Base-by-base conservation (phyloP, 2,329 filamentous ascomycete genomes). In the Ceratocystis diversiconidia region DNA sequence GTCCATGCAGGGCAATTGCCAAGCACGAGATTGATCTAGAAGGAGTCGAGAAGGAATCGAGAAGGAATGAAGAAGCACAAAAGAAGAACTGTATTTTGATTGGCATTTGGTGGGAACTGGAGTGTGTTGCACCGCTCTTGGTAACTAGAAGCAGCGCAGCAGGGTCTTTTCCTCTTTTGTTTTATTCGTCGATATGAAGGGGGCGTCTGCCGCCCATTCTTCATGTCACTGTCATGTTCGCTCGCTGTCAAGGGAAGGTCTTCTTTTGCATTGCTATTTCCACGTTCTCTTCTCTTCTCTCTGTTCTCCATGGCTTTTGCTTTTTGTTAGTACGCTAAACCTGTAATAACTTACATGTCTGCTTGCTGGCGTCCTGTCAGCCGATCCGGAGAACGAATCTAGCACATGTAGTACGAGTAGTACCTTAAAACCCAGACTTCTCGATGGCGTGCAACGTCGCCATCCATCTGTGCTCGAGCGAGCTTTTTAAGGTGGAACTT, bases 391-490 rank as follows among this genome's bases (percentile, higher is more conserved):
- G 32, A 10, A 10, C 32, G 32, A 36, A 10, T 10, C 32, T 36
- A 10, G 7, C 32, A 36, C 32, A 36, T 10, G 32, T 36, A 10
- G 32, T 8, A 36, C 8, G 32, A 36, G 32, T 36, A 36, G 32
- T 10, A 36, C 32, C 32, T 36, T 36, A 36, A 36, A 10, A 36
- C 32, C 32, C 32, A 3, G 32, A 36, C 7, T 36, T 10, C 5
- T 4, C 46, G n/a, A 50, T 50, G 46, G 46, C 25, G 50, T 30
- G 22, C 50, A 57, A 57, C 22, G 25, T 57, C 25, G 50, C 50
- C 50, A 57, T 57, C 22, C 50, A 57, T 30, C 50, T 57, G 50
- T 57, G 50, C 50, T 57, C 22, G 28, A 28, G 50, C 50, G 50
- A 57, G 25, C 1, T 30, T 57, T 57, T 57, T 10, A 50, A 22